Base-by-base conservation (phyloP, 345 rosid species). In the Turnera subulata region DNA sequence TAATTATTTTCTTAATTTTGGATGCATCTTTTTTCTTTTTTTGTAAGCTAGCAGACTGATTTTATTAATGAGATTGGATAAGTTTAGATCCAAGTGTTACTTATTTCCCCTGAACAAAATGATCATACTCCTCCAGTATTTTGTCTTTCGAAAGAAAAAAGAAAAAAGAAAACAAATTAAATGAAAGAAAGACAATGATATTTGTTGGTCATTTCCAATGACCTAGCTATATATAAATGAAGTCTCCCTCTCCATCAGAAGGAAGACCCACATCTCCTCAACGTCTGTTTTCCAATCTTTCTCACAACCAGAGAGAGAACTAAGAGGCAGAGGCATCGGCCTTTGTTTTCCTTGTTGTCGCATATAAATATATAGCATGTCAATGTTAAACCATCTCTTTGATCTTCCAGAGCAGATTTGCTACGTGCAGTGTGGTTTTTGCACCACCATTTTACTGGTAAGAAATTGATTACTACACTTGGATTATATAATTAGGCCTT, bases 341-440 rank as follows among this genome's bases (percentile, higher is more conserved):
- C n/a, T n/a, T n/a, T n/a, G n/a, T n/a, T n/a, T n/a, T 26, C 20
- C n/a, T 7, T 35, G 38, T 25, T 25, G 15, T 33, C 10, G 10
- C 35, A 33, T 32, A 52, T 3, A 25, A 8, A 9, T 18, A 15
- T 50, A 6, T 32, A 51, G 11, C 10, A 78, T 93, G 94, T 78
- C 88, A 45, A 73, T 81, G 58, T 55, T 85, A 56, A 82, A 70
- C 67, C 82, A 78, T 56, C 76, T 80, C 58, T 76, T 86, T 67
- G 91, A 87, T 78, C 83, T 81, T 49, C 86, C 97, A 16, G 94
- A 91, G 50, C 91, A 93, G 82, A 83, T 93, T 69, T 93, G 92
- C 77, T 87, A 89, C 64, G 96, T 93, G n/a, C 91, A 89, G 66
- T 93, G 97, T 68, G 94, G 97, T 46, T 89, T 82, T 70, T 87